Base-by-base conservation (phyloP, 257 asterid species). In the Rehmannia glutinosa region DNA sequence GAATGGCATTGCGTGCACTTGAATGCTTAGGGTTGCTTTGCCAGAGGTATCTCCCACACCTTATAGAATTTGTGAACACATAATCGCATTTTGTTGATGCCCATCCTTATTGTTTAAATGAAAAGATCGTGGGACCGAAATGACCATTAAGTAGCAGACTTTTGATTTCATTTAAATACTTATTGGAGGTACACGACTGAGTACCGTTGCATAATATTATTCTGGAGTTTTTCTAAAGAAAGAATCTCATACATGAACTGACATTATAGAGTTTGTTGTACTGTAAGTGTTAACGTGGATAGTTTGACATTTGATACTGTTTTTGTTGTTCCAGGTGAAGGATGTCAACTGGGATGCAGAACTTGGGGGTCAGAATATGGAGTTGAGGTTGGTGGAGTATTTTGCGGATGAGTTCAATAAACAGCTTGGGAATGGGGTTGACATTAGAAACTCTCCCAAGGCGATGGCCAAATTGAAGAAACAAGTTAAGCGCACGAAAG, bases 401-500 rank as follows among this genome's bases (percentile, higher is more conserved):
- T 94, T 94, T 66, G 91, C 87, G 2, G 95, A 91, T 38, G 96
- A 94, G 83, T 94, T 94, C 77, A 91, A 91, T 78, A 91, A 87
- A 69, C 95, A 91, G 80, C 80, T 85, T 63, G 99, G 95, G 28
- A 84, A 81, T 66, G 95, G 91, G 56, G 82, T 83, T 54, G 97
- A 94, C 69, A 75, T 94, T 57, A 85, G 99, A 60, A 82, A 80
- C 38, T 88, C 89, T 10, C 88, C 97, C 2, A 94, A 91, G 87
- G 86, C 99, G 4, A 94, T 94, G 95, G 99, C 99, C 72, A 94
- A 94, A 68, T 61, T 94, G 75, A 94, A 91, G 84, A 94, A 94
- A 80, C 99, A 94, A 83, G 97, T 94, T 64, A 94, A 94, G 73
- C 92, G 97, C 64, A 94, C 99, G 10, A 94, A 94, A 77, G 99